Conservation (phyloP, 1,284 basidiomycete species). For the Malassezia slooffiae region DNA sequence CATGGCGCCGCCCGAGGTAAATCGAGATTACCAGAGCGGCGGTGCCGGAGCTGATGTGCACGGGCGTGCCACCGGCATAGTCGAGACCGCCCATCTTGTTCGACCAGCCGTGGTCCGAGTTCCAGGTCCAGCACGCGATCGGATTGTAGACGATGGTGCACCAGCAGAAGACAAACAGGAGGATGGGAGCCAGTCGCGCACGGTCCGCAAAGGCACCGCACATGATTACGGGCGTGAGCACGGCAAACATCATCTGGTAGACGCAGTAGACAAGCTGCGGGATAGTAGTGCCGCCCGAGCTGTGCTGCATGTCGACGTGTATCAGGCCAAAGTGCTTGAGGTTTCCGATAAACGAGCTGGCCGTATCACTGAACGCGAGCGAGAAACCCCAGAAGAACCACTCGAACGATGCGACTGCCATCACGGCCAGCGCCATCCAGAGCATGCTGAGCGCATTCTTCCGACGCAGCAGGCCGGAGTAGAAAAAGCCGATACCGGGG, state of each 20-base stretch:
- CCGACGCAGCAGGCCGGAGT: conserved; percentile 66
- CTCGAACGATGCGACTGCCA: conserved; percentile 65
- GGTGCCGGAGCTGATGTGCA: conserved; percentile 48
- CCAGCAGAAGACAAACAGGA: conserved; percentile 86
- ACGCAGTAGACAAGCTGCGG: conserved; percentile 76
- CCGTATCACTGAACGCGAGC: conserved; percentile 48
- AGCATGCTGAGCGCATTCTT: conserved; percentile 93
- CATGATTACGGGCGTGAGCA: conserved; percentile 58
- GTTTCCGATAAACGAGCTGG: conserved; percentile 50
- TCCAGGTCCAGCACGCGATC: conserved; percentile 46
- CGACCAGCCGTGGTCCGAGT: conserved; percentile 37
- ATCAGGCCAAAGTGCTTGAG: conserved; percentile 69
- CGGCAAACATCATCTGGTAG: conserved; percentile 80
- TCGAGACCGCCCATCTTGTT: conserved; percentile 47
- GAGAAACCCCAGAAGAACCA: conserved; percentile 48
- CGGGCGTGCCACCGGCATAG: conserved; percentile 49
- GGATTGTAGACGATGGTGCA: conserved; percentile 70
- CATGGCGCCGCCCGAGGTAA: conserved; percentile 48
- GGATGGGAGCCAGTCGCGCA: conserved; percentile 68
- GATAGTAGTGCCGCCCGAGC: conserved; percentile 49
- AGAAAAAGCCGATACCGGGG: conserved; percentile 62
- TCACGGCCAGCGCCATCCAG: conserved; percentile 65
- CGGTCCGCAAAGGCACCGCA: conserved; percentile 87
- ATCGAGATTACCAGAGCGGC: conserved; percentile 44
- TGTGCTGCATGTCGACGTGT: conserved; percentile 65